Conservation (phyloP, 1,284 basidiomycete species). For the Boletellus deceptivus region DNA sequence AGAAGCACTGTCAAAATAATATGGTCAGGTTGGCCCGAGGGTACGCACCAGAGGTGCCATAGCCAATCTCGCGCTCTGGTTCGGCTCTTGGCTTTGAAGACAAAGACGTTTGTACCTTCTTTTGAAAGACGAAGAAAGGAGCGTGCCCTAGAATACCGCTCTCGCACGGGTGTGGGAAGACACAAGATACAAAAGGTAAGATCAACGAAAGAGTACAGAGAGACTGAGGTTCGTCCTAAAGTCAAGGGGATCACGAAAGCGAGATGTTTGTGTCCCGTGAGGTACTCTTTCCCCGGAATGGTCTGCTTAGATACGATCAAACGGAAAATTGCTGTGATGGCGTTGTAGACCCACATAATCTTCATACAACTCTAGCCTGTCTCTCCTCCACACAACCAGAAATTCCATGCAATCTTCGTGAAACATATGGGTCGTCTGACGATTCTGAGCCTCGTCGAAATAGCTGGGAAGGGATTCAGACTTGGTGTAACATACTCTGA, state of each 20-base stretch:
- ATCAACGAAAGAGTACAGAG: conserved; percentile 80
- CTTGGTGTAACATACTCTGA: conserved; percentile 65
- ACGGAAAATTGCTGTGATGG: background rate
- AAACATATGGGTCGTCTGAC: conserved; percentile 58
- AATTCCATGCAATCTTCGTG: conserved; percentile 75
- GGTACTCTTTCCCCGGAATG: conserved; percentile 59
- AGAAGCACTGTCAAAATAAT: conserved; percentile 3
- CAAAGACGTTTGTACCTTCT: conserved; percentile 74
- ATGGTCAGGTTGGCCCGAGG: background rate
- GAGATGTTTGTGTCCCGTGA: conserved; percentile 64
- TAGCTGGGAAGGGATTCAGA: conserved; percentile 46
- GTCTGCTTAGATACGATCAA: conserved; percentile 40
- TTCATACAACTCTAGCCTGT: conserved; percentile 74
- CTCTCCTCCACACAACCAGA: conserved; percentile 74
- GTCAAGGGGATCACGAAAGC: conserved; percentile 68
- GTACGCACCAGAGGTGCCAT: conserved; percentile 71
- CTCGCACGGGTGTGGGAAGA: conserved; percentile 47
- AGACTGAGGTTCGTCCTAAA: conserved; percentile 58
- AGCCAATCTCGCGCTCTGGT: conserved; percentile 78
- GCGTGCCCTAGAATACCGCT: conserved; percentile 39
- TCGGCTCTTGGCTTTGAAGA: conserved; percentile 73
- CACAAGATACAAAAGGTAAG: conserved; percentile 77
- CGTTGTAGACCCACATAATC: conserved; percentile 58
- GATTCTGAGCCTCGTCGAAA: conserved; percentile 71
- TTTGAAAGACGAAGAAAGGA: conserved; percentile 46